Percentiles rank a stretch among this genome's conserved stretches.
phyloP scores from a whole-genome alignment of 345 rosid genomes.

The Corchorus olitorius region DNA sequence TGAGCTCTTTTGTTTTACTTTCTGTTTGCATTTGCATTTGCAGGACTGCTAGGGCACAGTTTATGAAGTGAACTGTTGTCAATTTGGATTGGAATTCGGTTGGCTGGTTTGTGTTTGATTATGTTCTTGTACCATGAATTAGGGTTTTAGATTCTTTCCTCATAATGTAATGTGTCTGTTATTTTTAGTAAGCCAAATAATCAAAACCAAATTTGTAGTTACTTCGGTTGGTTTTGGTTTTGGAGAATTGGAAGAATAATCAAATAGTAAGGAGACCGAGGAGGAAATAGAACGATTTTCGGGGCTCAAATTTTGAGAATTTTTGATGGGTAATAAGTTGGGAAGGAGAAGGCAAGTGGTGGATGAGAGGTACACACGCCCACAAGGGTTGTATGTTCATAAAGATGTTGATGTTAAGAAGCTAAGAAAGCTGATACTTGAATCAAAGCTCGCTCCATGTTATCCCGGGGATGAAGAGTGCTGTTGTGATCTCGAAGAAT shows the following conservation, averaged over 20 bases:
- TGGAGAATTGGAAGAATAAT: slow-evolving; percentile 17
- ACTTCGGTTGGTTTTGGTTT: slow-evolving; percentile 18
- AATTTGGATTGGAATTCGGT: not conserved
- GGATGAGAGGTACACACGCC: slow-evolving; percentile 86
- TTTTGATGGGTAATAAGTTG: slow-evolving; percentile 89
- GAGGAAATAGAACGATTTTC: slow-evolving; percentile 1
- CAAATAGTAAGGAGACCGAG: slow-evolving; percentile 1
- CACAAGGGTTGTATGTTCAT: slow-evolving; percentile 86
- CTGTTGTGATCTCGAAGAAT: slow-evolving; percentile 81
- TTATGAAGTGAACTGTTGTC: not conserved
- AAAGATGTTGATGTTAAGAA: slow-evolving; percentile 95
- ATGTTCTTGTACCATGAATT: slow-evolving; percentile 13
- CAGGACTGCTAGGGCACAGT: slow-evolving; percentile 17
- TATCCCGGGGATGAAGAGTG: slow-evolving; percentile 92
- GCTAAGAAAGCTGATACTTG: slow-evolving; percentile 91
- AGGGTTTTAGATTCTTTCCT: slow-evolving; percentile 25
- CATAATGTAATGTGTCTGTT: not conserved
- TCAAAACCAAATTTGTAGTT: slow-evolving; percentile 18
- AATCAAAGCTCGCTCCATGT: slow-evolving; percentile 97
- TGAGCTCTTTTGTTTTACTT: not conserved
- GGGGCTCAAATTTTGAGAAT: not conserved
- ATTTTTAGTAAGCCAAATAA: slow-evolving; percentile 2
- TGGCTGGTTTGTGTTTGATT: slow-evolving; percentile 13
- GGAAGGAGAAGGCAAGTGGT: slow-evolving; percentile 89
- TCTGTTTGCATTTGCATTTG: slow-evolving; percentile 5